Evolutionary conservation across 1,139 yeast species (phyloP).

Genomic region (Protomyces macrosporus): DNA sequence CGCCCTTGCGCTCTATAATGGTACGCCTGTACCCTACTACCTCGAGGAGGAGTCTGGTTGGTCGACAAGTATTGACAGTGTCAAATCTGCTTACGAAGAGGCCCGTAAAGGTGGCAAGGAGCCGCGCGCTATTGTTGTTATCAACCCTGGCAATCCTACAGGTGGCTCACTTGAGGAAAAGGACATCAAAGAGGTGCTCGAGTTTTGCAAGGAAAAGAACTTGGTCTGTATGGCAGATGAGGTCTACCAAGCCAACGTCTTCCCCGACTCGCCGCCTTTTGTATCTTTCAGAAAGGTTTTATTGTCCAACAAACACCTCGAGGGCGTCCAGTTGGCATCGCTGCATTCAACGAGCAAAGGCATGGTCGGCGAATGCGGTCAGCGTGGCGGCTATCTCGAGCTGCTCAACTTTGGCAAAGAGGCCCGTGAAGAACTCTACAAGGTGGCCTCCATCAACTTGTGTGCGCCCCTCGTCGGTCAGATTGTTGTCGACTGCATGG

Average conservation of each 20-base stretch:
- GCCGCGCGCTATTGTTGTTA: conserved; percentile 79
- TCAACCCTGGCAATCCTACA: conserved; percentile 98
- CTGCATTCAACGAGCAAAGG: conserved; percentile 96
- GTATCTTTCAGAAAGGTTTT: conserved; percentile 43
- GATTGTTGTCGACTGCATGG: conserved; percentile 85
- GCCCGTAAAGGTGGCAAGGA: conserved; percentile 53
- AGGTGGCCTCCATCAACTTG: conserved; percentile 80
- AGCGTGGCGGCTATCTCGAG: conserved; percentile 98
- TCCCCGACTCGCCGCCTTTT: conserved; percentile 47
- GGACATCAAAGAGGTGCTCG: conserved; percentile 64
- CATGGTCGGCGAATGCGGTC: conserved; percentile 97
- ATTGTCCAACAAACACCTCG: conserved; percentile 48
- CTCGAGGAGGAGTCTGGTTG: conserved; percentile 74
- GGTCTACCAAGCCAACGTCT: conserved; percentile 90
- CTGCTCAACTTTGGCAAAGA: conserved; percentile 70
- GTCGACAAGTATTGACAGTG: conserved; percentile 70
- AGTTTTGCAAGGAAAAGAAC: conserved; percentile 77
- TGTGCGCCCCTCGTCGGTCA: conserved; percentile 96
- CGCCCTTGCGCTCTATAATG: conserved; percentile 71
- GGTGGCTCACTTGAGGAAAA: conserved; percentile 69
- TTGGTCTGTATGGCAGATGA: conserved; percentile 93
- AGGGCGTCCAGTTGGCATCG: conserved; percentile 80
- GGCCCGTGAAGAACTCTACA: conserved; percentile 64
- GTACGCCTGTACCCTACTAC: conserved; percentile 81
- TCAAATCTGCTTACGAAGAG: conserved; percentile 52